phyloP scores from a whole-genome alignment of 805 yeast species.

The Alloascoidea africana region DNA sequence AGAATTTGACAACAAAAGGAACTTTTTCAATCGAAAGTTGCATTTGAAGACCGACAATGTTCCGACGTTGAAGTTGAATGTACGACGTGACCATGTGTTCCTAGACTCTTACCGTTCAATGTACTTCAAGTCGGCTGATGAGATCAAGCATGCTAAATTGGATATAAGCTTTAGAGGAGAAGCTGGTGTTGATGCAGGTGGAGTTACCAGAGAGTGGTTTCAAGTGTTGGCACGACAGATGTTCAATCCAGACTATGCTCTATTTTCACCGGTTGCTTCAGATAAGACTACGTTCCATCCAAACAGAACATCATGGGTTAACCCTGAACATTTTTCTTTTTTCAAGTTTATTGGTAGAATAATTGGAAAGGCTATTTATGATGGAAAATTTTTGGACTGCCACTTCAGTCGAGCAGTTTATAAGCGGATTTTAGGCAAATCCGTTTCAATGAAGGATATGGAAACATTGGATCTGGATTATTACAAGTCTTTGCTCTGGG shows the following conservation, averaged over 20 bases:
- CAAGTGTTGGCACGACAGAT: slow-evolving; percentile 88
- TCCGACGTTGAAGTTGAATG: slow-evolving; percentile 42
- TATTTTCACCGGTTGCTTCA: slow-evolving; percentile 81
- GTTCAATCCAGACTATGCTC: slow-evolving; percentile 90
- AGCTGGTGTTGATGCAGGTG: slow-evolving; percentile 97
- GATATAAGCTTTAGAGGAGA: slow-evolving; percentile 85
- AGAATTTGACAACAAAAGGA: slow-evolving; percentile 89
- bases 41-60: slow-evolving; percentile 29
- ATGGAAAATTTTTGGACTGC: slow-evolving; percentile 75
- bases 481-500: slow-evolving; percentile 87
- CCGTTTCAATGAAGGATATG: slow-evolving; percentile 83
- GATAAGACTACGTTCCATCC: slow-evolving; percentile 94
- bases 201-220: slow-evolving; percentile 95
- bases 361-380: slow-evolving; percentile 88
- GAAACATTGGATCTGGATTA: slow-evolving; percentile 87
- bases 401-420: slow-evolving; percentile 93
- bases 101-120: slow-evolving; percentile 77
- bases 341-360: slow-evolving; percentile 90
- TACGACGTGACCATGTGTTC: slow-evolving; percentile 83
- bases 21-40: slow-evolving; percentile 64
- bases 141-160: slow-evolving; percentile 54
- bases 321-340: slow-evolving; percentile 85
- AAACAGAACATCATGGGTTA: slow-evolving; percentile 78
- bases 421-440: slow-evolving; percentile 64
- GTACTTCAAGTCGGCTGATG: slow-evolving; percentile 64